phyloP scores from a whole-genome alignment of 345 rosid species.

The Populus euphratica region DNA sequence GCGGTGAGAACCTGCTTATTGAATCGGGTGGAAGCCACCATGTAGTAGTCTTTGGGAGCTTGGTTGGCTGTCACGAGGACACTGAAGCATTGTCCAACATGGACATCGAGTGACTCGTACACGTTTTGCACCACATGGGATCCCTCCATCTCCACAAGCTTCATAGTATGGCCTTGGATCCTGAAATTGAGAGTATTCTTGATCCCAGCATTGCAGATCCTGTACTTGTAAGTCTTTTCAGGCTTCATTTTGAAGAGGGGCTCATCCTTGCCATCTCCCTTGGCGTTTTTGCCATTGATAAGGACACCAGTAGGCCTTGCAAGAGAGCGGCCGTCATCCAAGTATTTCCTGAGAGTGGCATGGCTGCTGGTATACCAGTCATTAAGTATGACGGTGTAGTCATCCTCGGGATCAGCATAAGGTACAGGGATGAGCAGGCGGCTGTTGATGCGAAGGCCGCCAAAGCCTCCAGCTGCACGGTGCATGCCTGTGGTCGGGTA shows the following conservation, averaged over 20 bases:
- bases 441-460: conserved; percentile 23
- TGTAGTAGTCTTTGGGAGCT: conserved; percentile 22
- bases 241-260: conserved; percentile 29
- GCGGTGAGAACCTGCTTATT: conserved; percentile 6
- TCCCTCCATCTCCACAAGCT: conserved; percentile 27
- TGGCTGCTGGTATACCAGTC: conserved; percentile 22
- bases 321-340: conserved; percentile 19
- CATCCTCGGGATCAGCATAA: conserved; percentile 25
- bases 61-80: conserved; percentile 22
- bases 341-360: not conserved
- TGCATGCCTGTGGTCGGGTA: conserved; percentile 19
- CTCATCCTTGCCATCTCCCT: conserved; percentile 17
- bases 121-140: conserved; percentile 19
- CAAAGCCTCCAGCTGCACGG: conserved; percentile 19
- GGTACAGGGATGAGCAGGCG: conserved; percentile 27
- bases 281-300: conserved; percentile 16
- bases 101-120: conserved; percentile 22
- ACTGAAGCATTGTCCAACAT: conserved; percentile 19
- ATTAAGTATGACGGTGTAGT: conserved; percentile 18
- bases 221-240: conserved; percentile 23
- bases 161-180: conserved; percentile 21
- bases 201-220: conserved; percentile 23
- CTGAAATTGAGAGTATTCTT: conserved; percentile 20
- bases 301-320: conserved; percentile 23
- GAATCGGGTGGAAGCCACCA: conserved; percentile 25